phyloP scores from a whole-genome alignment of 768 basidiomycete species.

The Phylloporus arenicola region DNA sequence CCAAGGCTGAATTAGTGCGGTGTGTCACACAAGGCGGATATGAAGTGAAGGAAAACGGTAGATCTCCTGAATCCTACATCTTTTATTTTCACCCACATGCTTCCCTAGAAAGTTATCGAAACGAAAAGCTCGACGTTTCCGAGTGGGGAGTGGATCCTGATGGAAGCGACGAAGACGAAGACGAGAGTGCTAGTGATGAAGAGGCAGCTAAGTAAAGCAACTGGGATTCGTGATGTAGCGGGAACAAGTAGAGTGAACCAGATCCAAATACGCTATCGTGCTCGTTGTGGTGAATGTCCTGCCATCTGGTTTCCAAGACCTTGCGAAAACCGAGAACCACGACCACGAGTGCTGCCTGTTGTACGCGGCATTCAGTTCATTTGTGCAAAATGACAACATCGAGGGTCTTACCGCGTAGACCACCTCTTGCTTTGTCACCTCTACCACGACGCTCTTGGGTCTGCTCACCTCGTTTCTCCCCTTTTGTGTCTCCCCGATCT shows the following conservation, averaged over 20 bases:
- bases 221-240: background rate
- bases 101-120: constrained; percentile 45
- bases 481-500: constrained; percentile 54
- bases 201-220: constrained; percentile 4
- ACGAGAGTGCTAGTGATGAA: constrained; percentile 8
- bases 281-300: constrained; percentile 22
- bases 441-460: constrained; percentile 72
- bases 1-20: constrained; percentile 59
- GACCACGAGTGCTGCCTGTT: constrained; percentile 60
- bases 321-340: constrained; percentile 78
- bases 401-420: constrained; percentile 47
- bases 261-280: constrained; percentile 12
- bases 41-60: constrained; percentile 63
- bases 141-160: constrained; percentile 43
- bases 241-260: background rate
- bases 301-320: constrained; percentile 80
- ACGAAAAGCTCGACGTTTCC: constrained; percentile 52
- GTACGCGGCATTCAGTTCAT: background rate
- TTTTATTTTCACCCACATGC: background rate
- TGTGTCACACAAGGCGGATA: constrained; percentile 77
- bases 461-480: constrained; percentile 77
- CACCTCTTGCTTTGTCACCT: constrained; percentile 53
- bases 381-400: background rate
- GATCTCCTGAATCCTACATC: constrained; percentile 4
- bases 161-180: constrained; percentile 20